These are phyloP conservation scores for Beauveria asiatica DNA, from an alignment of 2,329 filamentous ascomycete species.

Conservation along the genomic window DNA sequence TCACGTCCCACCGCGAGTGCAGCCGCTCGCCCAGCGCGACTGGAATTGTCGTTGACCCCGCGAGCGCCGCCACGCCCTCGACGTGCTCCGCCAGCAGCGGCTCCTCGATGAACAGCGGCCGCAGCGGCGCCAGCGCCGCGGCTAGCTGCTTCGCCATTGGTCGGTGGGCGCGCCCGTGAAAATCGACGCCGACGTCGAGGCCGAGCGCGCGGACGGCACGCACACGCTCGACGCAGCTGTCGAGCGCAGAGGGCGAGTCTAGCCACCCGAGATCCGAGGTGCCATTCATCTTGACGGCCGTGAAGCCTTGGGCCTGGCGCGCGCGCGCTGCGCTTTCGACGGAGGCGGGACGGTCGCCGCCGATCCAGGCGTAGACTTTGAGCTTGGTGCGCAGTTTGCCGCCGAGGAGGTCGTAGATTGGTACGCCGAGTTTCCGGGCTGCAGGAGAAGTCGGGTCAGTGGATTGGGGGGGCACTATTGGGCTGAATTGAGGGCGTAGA, in stretches of 20 bases:
- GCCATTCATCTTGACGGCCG: conserved; percentile 68
- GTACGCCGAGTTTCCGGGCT: conserved; percentile 47
- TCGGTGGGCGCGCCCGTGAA: conserved; percentile 68
- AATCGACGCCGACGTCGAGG: conserved; percentile 67
- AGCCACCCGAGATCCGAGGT: conserved; percentile 71
- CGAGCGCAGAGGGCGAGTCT: conserved; percentile 58
- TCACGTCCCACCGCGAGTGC: conserved; percentile 65
- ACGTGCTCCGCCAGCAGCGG: conserved; percentile 61
- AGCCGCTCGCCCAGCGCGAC: conserved; percentile 67
- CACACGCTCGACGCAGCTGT: conserved; percentile 57
- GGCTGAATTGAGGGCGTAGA: too few relatives aligned
- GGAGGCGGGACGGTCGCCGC: conserved; percentile 61
- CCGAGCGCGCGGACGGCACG: conserved; percentile 60
- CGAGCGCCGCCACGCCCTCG: conserved; percentile 45
- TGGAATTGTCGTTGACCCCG: conserved; percentile 46
- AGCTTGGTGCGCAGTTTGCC: conserved; percentile 64
- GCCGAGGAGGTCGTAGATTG: conserved; percentile 65
- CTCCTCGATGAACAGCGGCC: conserved; percentile 69
- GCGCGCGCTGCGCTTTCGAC: conserved; percentile 53
- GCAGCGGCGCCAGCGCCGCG: conserved; percentile 55
- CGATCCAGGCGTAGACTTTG: conserved; percentile 72
- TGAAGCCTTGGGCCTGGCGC: conserved; percentile 54
- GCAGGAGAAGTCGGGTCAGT: too few relatives aligned
- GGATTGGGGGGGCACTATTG: too few relatives aligned
- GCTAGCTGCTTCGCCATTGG: conserved; percentile 76